Evolutionary conservation across 139 green algal species (phyloP), one percentile per base, ranked within the genome.

Genomic region (Volvox reticuliferus): DNA sequence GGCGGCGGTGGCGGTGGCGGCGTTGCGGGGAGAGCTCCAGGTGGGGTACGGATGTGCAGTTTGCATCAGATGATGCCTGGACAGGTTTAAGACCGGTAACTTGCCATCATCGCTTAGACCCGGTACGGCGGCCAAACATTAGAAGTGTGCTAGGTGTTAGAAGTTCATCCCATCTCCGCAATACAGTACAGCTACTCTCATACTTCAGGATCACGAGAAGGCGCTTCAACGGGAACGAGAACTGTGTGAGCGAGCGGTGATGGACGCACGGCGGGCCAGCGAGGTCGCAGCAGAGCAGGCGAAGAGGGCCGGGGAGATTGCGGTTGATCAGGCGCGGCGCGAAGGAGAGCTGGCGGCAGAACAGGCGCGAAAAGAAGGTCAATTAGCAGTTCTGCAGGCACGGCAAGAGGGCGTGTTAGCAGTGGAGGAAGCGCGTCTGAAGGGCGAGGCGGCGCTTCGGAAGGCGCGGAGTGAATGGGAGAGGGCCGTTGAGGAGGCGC

Each of bases 211-310:
- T 21, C 50, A 62, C 30, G 71, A 50, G 12, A 22, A 77, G 73
- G 50, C 86, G 1, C 73, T 90, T 24, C 71, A 90, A 75, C 44
- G 86, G 12, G 86, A 90, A 32, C 28, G 71, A 55, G 86, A 90
- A 24, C 86, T 79, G 14, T 63, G 71, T 18, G 85, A 82, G 44
- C 69, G 71, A n/a, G 85, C 71, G 0, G n/a, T 76, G 30, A 44
- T 44, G 20, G 86, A 90, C 28, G 79, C 44, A 9, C 26, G 55
- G 55, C 79, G 79, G 24, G 78, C 22, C 78, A 35, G 21, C 16
- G 84, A 89, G 84, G 36, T 77, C n/a, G 84, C 68, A 0, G 22
- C 32, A 17, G 37, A 89, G 69, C 44, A 85, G 79, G 79, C 79
- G 44, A 44, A 50, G 79, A 22, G 37, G 19, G 79, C 30, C 36